Evolutionary conservation across 106 monocot genomes (phyloP).

Genomic region (Alisma plantagoaquatica): DNA sequence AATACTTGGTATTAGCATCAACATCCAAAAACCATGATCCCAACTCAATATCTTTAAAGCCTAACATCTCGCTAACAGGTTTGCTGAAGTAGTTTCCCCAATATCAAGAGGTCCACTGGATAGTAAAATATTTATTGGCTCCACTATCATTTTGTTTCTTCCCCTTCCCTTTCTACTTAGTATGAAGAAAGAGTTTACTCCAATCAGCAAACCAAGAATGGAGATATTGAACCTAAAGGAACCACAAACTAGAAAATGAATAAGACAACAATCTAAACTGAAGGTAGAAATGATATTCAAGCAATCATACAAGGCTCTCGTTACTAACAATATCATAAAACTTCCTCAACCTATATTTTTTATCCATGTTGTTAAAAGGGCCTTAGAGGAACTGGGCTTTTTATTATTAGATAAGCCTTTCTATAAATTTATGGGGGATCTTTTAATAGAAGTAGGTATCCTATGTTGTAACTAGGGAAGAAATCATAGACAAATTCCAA

Average conservation of each 20-base stretch:
- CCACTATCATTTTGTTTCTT: slow-evolving; percentile 64
- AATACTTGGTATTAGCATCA: no score
- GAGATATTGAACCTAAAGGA: slow-evolving; percentile 75
- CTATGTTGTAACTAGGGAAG: no score
- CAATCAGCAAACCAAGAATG: slow-evolving; percentile 84
- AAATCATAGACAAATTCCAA: no score
- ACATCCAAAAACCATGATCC: no score
- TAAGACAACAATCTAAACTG: neutral
- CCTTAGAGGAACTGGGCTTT: slow-evolving; percentile 23
- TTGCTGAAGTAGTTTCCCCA: slow-evolving; percentile 89
- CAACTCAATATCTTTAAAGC: slow-evolving; percentile 88
- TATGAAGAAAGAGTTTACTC: slow-evolving; percentile 65
- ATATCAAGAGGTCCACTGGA: slow-evolving; percentile 92
- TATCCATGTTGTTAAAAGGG: slow-evolving; percentile 67
- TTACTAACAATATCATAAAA: slow-evolving; percentile 91
- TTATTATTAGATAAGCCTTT: slow-evolving; percentile 16
- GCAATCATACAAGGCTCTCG: slow-evolving; percentile 66
- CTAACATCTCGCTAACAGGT: slow-evolving; percentile 84
- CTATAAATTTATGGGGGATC: slow-evolving; percentile 22
- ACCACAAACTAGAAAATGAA: slow-evolving; percentile 29
- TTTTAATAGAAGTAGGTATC: no score
- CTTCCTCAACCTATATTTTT: slow-evolving; percentile 83
- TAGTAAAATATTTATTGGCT: slow-evolving; percentile 83
- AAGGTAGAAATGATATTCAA: neutral
- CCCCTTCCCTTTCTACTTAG: slow-evolving; percentile 57